Evolutionary conservation across 2,329 filamentous ascomycete species (phyloP), one percentile per base, ranked within the genome.

Genomic region (Claviceps purpurea): DNA sequence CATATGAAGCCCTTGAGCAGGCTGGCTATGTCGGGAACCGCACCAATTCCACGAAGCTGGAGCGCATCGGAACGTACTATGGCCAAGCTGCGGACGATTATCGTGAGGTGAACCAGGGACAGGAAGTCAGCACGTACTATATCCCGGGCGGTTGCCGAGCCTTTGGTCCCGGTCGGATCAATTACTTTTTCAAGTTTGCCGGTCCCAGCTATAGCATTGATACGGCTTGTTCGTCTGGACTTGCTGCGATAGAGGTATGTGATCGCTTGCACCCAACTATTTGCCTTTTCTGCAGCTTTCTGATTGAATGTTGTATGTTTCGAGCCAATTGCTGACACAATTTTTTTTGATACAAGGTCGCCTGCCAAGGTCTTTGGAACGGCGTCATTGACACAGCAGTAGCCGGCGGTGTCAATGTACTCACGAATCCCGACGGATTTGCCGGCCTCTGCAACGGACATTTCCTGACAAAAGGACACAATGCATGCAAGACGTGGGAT

Each of bases 91-190:
- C 44, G 4, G 46, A 47, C 20, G 46, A 47, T 11, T 47, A 47
- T 39, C 46, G 46, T 2, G 89, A 95, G 67, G 89, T 94, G 81
- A 47, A 47, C 89, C 95, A 64, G 89, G 89, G 4, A 95, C 89
- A 1, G 89, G 89, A 37, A 95, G 89, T 0, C 88, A 94, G 65
- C 88, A 86, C 40, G 11, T 47, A 47, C 20, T 47, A 38, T 14
- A 47, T 47, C 5, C 46, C 46, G 2, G 46, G 89, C 89, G 52
- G 89, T 95, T 61, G 83, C 82, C 2, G 84, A 81, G 85, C 72
- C 78, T 1, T 89, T 85, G 0, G 87, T 95, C 46, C 79, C 83
- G 2, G 67, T 73, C 50, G 69, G 74, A 10, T 80, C 64, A 88
- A 47, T 18, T 89, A 88, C 67, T 84, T 84, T 65, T 87, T 88